Conservation (phyloP, 768 basidiomycete species). For the Asterophora lycoperdoides region DNA sequence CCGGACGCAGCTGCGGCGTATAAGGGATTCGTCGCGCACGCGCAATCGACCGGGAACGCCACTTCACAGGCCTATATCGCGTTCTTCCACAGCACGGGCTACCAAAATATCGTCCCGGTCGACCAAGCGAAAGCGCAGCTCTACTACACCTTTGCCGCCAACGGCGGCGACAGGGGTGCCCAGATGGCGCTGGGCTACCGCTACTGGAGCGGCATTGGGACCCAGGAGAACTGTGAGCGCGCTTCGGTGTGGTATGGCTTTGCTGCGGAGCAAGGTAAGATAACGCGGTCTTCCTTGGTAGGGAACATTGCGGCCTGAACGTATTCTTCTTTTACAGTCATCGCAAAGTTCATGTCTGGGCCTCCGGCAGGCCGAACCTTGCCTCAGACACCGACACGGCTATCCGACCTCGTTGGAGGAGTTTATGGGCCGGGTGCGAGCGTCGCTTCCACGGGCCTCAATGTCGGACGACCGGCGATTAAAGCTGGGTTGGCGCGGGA, state of each 20-base stretch:
- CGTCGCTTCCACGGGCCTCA: conserved; percentile 82
- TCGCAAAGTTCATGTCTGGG: conserved; percentile 75
- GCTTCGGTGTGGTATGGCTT: conserved; percentile 88
- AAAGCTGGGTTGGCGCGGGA: conserved; percentile 79
- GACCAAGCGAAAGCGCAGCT: conserved; percentile 83
- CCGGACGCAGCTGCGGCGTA: conserved; percentile 61
- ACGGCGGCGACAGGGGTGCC: conserved; percentile 80
- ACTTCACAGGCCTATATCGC: conserved; percentile 82
- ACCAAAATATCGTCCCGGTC: conserved; percentile 54
- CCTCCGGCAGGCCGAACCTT: conserved; percentile 89
- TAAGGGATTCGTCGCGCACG: conserved; percentile 59
- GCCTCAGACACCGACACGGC: conserved; percentile 71
- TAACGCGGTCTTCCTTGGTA: background rate
- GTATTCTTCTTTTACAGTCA: conserved; percentile 46
- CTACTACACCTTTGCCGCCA: conserved; percentile 91
- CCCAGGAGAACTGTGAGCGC: conserved; percentile 77
- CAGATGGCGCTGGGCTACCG: conserved; percentile 93
- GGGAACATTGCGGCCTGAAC: background rate
- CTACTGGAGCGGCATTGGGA: conserved; percentile 94
- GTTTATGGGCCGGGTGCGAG: conserved; percentile 95
- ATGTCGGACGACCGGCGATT: conserved; percentile 68
- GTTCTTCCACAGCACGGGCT: conserved; percentile 89
- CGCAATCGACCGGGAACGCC: conserved; percentile 71
- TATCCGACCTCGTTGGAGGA: conserved; percentile 90
- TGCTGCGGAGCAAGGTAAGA: conserved; percentile 77